A percentile compares a stretch with the other conserved stretches of the same genome.
Evolutionary conservation across 345 rosid species (phyloP).

Genomic region (Gossypium mustelinum): DNA sequence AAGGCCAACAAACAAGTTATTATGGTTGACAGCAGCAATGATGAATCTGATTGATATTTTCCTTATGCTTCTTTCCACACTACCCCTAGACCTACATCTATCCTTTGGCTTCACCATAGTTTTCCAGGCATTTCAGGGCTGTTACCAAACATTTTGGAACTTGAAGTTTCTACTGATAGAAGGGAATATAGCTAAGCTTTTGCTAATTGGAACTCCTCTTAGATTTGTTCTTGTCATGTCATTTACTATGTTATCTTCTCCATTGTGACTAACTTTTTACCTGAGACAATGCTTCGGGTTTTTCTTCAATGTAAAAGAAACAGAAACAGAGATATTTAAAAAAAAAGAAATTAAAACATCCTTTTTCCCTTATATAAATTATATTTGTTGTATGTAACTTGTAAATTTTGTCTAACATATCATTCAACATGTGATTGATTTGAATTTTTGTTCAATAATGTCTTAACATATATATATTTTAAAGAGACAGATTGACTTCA

Average conservation of each 20-base stretch:
- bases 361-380: too few species aligned
- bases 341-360: too few species aligned
- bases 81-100: background rate
- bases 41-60: constrained; percentile 18
- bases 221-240: too few species aligned
- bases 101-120: background rate
- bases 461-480: too few species aligned
- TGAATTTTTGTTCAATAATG: too few species aligned
- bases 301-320: too few species aligned
- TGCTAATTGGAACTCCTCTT: background rate
- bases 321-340: too few species aligned
- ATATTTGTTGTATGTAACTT: too few species aligned
- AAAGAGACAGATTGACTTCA: too few species aligned
- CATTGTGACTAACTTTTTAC: background rate
- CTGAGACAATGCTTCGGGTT: too few species aligned
- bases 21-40: constrained; percentile 52
- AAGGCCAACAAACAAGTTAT: constrained; percentile 38
- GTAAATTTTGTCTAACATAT: too few species aligned
- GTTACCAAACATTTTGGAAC: background rate
- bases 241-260: background rate
- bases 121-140: background rate
- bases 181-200: background rate
- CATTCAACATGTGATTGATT: too few species aligned
- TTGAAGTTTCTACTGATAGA: background rate
- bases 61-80: background rate